Percentiles rank a stretch among this genome's conserved stretches.
Evolutionary conservation across 441 rosid species (phyloP).

Genomic region (Populus hybrid): DNA sequence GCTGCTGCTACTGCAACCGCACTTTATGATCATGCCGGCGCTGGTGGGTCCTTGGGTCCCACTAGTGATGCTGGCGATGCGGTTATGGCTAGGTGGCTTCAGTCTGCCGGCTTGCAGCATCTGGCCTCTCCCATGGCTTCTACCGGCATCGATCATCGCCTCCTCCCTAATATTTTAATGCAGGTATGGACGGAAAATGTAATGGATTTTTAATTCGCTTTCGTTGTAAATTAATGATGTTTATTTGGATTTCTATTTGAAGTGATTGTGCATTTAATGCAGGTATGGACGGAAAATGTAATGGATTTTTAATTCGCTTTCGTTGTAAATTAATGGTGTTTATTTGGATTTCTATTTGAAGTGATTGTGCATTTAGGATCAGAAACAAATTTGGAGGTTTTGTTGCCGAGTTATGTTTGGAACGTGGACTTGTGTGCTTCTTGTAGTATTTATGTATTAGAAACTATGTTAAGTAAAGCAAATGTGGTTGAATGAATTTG

Average conservation of each 20-base stretch:
- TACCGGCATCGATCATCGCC: slow-evolving; percentile 68
- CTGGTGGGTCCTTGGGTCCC: slow-evolving; percentile 48
- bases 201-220: too few species aligned
- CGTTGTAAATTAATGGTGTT: neutral
- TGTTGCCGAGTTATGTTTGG: neutral
- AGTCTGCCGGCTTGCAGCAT: slow-evolving; percentile 99
- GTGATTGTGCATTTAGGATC: neutral
- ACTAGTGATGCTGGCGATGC: slow-evolving; percentile 84
- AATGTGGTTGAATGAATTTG: slow-evolving; percentile 15
- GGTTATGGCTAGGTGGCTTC: slow-evolving; percentile 99
- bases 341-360: neutral
- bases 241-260: too few species aligned
- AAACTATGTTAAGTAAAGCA: neutral
- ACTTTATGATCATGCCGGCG: slow-evolving; percentile 51
- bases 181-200: too few species aligned
- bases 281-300: slow-evolving; percentile 42
- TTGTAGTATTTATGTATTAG: neutral
- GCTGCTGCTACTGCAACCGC: slow-evolving; percentile 47
- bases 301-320: neutral
- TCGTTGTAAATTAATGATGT: too few species aligned
- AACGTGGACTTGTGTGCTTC: neutral
- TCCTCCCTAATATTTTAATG: slow-evolving; percentile 85
- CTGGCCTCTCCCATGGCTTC: slow-evolving; percentile 96
- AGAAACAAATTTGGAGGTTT: neutral
- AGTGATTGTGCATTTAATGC: too few species aligned